phyloP scores from a whole-genome alignment of 2,329 filamentous ascomycete genomes.

The Aureobasidium sp. region DNA sequence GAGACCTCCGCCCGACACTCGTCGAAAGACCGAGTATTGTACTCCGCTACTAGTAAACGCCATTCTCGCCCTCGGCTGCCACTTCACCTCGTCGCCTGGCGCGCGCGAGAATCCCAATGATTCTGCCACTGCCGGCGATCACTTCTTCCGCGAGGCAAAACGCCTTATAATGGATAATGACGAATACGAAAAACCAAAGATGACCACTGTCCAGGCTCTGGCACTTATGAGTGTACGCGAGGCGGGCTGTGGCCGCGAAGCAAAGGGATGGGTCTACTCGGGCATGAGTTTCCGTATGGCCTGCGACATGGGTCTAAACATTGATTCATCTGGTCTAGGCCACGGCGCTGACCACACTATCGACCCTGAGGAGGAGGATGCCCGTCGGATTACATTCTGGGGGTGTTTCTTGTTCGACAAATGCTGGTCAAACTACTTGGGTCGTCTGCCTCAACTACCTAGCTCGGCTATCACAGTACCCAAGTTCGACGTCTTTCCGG shows the following conservation, averaged over 20 bases:
- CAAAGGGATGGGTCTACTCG: conserved; percentile 96
- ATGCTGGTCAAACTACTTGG: conserved; percentile 96
- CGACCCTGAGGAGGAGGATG: conserved; percentile 79
- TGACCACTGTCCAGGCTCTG: conserved; percentile 87
- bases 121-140: conserved; percentile 80
- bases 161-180: conserved; percentile 82
- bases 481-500: conserved; percentile 83
- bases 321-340: conserved; percentile 63
- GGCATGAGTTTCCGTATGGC: conserved; percentile 99
- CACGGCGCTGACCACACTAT: conserved; percentile 49
- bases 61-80: conserved; percentile 85
- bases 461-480: conserved; percentile 72
- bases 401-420: conserved; percentile 98
- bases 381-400: conserved; percentile 88
- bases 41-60: conserved; percentile 86
- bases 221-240: conserved; percentile 95
- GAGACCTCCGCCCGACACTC: conserved; percentile 43
- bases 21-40: conserved; percentile 63
- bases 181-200: conserved; percentile 78
- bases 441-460: conserved; percentile 78
- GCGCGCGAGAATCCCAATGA: conserved; percentile 66
- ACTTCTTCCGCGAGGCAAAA: conserved; percentile 93
- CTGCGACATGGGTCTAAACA: conserved; percentile 82
- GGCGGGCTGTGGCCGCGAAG: conserved; percentile 86
- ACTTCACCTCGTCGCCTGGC: conserved; percentile 72